Base-by-base conservation (phyloP, 2,329 filamentous ascomycete genomes). In the Chrysosporium queenslandicum region DNA sequence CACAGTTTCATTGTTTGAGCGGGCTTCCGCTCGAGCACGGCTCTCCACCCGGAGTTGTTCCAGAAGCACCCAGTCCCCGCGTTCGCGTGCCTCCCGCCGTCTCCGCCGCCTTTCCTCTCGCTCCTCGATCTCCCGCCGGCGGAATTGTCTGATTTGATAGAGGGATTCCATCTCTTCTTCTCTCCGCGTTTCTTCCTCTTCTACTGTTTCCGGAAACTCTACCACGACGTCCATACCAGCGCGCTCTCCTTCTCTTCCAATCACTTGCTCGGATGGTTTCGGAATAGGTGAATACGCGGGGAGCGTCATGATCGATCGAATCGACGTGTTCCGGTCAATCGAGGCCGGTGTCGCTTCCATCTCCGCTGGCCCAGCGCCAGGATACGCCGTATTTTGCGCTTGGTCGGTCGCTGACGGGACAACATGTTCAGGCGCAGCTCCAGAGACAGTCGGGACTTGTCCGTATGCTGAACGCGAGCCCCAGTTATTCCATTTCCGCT, bases 241-340 rank as follows among this genome's bases (percentile, higher is more conserved):
- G 55, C 92, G 79, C 66, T 98, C 92, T 46, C 92, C 92, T 67
- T 94, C 92, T 4, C 90, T 80, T 6, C 83, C 92, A 45, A 97
- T 76, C 1, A 96, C 82, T 59, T 83, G 83, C 67, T 98, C 92
- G 42, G 81, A 83, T 18, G 86, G 83, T 46, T 80, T 77, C 0
- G 88, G 81, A 25, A 80, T 81, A 14, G 77, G 78, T 2, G 85
- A 83, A 67, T 98, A 98, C 0, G 86, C 79, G 0, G 92, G 92
- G 2, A 98, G 72, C 0, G 92, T 97, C 78, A 96, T 92, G 52
- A 97, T 82, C n/a, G 88, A 94, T 52, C 91, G 83, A 42, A 97
- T 77, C 7, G 87, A 94, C 1, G 87, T 89, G 61, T 91, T 85
- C 29, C 91, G 80, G 64, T 91, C 86, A 11, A 95, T 80, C 3